Conservation (phyloP, 768 basidiomycete genomes). For the Kwoniella dendrophila region DNA sequence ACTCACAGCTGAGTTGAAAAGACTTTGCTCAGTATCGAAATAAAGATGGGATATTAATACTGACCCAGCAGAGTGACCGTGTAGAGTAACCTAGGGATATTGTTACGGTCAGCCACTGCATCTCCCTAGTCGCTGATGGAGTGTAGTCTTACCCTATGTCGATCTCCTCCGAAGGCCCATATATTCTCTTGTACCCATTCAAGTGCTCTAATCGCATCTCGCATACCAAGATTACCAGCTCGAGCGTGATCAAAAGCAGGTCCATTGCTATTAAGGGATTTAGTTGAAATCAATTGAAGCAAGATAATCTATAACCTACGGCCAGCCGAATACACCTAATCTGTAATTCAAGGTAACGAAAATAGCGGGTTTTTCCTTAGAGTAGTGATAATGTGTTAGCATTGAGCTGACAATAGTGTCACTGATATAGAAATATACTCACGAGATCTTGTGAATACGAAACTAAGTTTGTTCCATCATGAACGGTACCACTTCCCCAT, state of each 20-base stretch:
- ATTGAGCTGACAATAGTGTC: background rate
- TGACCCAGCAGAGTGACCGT: slow-evolving; percentile 65
- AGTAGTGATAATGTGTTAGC: too few species aligned
- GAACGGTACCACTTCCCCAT: slow-evolving; percentile 32
- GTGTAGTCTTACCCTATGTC: slow-evolving; percentile 34
- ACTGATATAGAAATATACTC: background rate
- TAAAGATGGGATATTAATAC: slow-evolving; percentile 60
- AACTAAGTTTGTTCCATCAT: slow-evolving; percentile 51
- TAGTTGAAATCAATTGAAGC: background rate
- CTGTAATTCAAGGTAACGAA: slow-evolving; percentile 63
- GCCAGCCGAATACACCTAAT: slow-evolving; percentile 61
- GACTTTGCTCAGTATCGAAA: slow-evolving; percentile 26
- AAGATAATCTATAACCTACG: slow-evolving; percentile 21
- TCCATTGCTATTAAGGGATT: slow-evolving; percentile 28
- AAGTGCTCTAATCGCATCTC: slow-evolving; percentile 66
- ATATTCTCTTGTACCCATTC: slow-evolving; percentile 69
- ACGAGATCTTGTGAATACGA: slow-evolving; percentile 31
- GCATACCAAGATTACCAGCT: slow-evolving; percentile 62
- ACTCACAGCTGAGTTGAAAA: slow-evolving; percentile 23
- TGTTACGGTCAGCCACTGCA: too few species aligned
- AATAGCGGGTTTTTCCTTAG: slow-evolving; percentile 61
- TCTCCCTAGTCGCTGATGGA: too few species aligned
- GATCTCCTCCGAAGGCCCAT: slow-evolving; percentile 67
- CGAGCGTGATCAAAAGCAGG: slow-evolving; percentile 38
- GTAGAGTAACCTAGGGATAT: slow-evolving; percentile 57